phyloP scores from a whole-genome alignment of 768 basidiomycete species.

The Suillus alpinus region DNA sequence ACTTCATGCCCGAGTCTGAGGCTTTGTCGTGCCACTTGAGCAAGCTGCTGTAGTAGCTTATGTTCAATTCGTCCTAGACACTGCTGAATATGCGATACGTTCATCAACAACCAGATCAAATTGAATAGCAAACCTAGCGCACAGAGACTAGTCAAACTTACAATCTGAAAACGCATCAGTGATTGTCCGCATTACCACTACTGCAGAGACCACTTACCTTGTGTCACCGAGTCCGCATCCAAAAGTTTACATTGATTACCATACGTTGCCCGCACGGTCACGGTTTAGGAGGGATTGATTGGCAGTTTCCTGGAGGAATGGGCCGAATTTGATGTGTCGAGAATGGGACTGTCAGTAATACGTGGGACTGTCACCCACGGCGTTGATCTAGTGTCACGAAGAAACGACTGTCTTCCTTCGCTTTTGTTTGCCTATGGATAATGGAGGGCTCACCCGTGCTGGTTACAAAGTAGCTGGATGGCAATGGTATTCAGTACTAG shows the following conservation, averaged over 20 bases:
- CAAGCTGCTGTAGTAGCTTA: not conserved
- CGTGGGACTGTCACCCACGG: not conserved
- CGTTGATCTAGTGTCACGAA: not conserved
- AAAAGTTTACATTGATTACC: too few species aligned
- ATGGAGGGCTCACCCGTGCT: not conserved
- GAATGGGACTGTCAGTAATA: too few species aligned
- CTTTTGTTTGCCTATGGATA: not conserved
- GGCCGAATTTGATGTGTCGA: too few species aligned
- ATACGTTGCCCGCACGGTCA: too few species aligned
- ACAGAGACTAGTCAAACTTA: not conserved
- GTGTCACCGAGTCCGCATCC: not conserved
- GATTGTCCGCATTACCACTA: not conserved
- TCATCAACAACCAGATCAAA: not conserved
- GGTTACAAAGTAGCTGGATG: not conserved
- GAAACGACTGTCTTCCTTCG: not conserved
- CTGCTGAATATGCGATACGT: not conserved
- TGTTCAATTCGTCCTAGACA: not conserved
- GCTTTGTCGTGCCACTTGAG: not conserved
- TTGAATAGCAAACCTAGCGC: not conserved
- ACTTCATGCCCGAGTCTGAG: not conserved
- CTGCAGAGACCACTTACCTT: not conserved
- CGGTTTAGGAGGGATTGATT: too few species aligned
- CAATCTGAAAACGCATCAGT: not conserved
- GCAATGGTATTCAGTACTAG: not conserved
- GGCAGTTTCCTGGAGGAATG: too few species aligned